Evolutionary conservation across 192 early-diverging fungal species (phyloP).

Genomic region (Coemansia sp.): DNA sequence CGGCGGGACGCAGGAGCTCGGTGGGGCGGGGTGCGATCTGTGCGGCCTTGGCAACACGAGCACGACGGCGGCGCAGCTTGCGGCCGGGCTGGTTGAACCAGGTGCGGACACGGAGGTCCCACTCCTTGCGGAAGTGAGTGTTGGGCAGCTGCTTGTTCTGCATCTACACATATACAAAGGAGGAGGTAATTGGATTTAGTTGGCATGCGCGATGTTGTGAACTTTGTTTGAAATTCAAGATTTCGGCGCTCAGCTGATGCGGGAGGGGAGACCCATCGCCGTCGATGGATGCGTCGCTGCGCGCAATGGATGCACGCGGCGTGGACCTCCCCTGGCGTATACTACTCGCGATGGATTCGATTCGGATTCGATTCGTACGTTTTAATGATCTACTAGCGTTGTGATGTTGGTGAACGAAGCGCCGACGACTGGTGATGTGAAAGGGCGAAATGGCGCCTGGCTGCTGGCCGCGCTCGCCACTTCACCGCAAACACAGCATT

Average conservation of each 20-base stretch:
- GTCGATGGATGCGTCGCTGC: background rate
- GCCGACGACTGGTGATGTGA: background rate
- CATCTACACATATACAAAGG: constrained; percentile 55
- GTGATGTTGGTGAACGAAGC: background rate
- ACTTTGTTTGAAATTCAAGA: background rate
- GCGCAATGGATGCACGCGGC: background rate
- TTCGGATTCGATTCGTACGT: constrained; percentile 3
- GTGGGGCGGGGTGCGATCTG: constrained; percentile 95
- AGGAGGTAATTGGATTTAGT: background rate
- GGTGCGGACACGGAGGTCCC: constrained; percentile 94
- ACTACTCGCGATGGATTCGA: constrained; percentile 8
- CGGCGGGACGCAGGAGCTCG: constrained; percentile 95
- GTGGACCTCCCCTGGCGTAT: background rate
- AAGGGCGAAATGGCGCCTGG: background rate
- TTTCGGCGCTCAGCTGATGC: no score
- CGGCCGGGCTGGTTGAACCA: constrained; percentile 98
- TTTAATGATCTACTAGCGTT: constrained; percentile 10
- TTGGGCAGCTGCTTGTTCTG: constrained; percentile 96
- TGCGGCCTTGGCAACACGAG: constrained; percentile 94
- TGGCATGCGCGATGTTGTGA: no score
- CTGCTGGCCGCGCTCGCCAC: background rate
- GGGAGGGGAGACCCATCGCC: background rate
- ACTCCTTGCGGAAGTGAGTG: constrained; percentile 98
- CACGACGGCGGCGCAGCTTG: constrained; percentile 88
- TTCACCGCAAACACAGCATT: background rate